Conservation (phyloP, 2,329 filamentous ascomycete genomes). For the Claviceps humidiphila region DNA sequence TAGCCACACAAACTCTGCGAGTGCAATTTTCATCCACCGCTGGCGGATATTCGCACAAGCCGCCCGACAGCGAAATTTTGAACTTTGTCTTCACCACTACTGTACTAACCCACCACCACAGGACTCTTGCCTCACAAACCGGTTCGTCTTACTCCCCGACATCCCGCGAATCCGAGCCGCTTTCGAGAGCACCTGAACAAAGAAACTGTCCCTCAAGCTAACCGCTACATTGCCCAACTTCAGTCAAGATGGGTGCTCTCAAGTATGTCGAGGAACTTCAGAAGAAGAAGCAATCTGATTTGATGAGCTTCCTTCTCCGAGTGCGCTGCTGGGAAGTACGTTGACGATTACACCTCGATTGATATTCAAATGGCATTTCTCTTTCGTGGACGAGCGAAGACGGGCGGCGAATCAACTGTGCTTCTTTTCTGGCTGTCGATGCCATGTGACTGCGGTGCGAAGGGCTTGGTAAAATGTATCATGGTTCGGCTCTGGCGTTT, state of each 20-base stretch:
- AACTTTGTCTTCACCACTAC: conserved; percentile 15
- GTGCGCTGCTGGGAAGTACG: conserved; percentile 99
- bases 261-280: conserved; percentile 99
- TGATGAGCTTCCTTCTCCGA: conserved; percentile 98
- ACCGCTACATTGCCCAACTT: conserved; percentile 5
- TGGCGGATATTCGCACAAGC: conserved; percentile 11
- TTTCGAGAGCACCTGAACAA: background rate
- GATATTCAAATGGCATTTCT: conserved; percentile 12
- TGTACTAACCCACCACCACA: conserved; percentile 24
- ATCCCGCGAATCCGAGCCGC: too few species aligned
- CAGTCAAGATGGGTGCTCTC: conserved; percentile 92
- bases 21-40: conserved; percentile 21
- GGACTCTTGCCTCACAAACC: conserved; percentile 22
- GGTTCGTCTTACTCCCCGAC: conserved; percentile 17
- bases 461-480: background rate
- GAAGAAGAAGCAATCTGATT: conserved; percentile 99
- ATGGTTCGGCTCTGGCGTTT: background rate
- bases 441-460: background rate
- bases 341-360: conserved; percentile 29
- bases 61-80: conserved; percentile 16
- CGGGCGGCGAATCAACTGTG: conserved; percentile 3
- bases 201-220: background rate
- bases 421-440: conserved; percentile 7
- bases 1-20: conserved; percentile 25
- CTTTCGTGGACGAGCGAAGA: conserved; percentile 21